A percentile compares a stretch with the other conserved stretches of the same genome.
Evolutionary conservation across 2,329 filamentous ascomycete species (phyloP).

Genomic region (Diaporthe longicolla): DNA sequence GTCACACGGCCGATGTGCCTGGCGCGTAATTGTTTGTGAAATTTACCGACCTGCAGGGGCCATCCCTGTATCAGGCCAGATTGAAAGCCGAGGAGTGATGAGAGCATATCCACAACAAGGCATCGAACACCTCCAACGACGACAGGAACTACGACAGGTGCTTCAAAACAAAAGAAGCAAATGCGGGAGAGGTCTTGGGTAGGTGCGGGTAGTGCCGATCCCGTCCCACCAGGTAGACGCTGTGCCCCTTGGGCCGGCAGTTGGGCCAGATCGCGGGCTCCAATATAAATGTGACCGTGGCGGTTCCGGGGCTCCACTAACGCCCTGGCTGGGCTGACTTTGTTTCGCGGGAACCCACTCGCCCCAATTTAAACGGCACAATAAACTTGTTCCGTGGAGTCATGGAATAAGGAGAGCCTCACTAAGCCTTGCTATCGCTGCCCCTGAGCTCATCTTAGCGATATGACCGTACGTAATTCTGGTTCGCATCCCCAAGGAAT

Average conservation of each 20-base stretch:
- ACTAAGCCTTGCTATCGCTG: background rate
- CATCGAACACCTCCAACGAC: background rate
- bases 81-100: background rate
- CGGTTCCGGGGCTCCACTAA: constrained; percentile 15
- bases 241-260: constrained; percentile 13
- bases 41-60: background rate
- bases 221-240: constrained; percentile 16
- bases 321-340: constrained; percentile 25
- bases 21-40: background rate
- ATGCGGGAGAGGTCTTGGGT: constrained; percentile 8
- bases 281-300: constrained; percentile 26
- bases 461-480: constrained; percentile 24
- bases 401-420: constrained; percentile 25
- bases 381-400: constrained; percentile 17
- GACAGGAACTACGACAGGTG: background rate
- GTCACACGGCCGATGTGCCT: background rate
- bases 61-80: background rate
- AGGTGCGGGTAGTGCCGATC: constrained; percentile 31
- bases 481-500: background rate
- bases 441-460: constrained; percentile 30
- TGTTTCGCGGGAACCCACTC: constrained; percentile 33
- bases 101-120: background rate
- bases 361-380: constrained; percentile 38
- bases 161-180: background rate
- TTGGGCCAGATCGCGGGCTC: constrained; percentile 28